Evolutionary conservation across 2,329 filamentous ascomycete species (phyloP).

Genomic region (Sporothrix humicola): DNA sequence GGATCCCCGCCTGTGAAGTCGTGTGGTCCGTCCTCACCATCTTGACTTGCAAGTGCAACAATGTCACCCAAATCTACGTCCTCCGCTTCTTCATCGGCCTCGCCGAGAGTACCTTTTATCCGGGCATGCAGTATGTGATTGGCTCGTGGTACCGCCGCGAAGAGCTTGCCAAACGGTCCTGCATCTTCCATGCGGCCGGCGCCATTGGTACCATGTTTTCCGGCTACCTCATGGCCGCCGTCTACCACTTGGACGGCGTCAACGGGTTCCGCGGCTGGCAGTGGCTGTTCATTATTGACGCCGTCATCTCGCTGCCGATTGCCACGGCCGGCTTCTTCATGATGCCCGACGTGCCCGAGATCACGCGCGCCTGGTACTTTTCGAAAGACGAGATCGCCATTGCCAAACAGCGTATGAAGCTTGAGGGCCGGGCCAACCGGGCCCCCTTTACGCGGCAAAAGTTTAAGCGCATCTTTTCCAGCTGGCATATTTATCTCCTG

Average conservation of each 20-base stretch:
- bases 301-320: slow-evolving; percentile 61
- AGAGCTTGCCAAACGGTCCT: slow-evolving; percentile 58
- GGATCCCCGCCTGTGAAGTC: slow-evolving; percentile 51
- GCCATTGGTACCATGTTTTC: slow-evolving; percentile 62
- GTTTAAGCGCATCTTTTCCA: slow-evolving; percentile 64
- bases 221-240: slow-evolving; percentile 62
- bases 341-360: slow-evolving; percentile 50
- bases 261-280: slow-evolving; percentile 58
- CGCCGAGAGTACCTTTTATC: slow-evolving; percentile 50
- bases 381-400: slow-evolving; percentile 47
- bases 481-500: slow-evolving; percentile 69
- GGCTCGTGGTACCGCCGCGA: slow-evolving; percentile 53
- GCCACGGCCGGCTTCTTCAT: slow-evolving; percentile 58
- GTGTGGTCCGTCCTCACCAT: slow-evolving; percentile 47
- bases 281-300: slow-evolving; percentile 65
- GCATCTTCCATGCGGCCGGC: slow-evolving; percentile 56
- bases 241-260: slow-evolving; percentile 58
- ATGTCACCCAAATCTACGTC: slow-evolving; percentile 48
- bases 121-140: slow-evolving; percentile 52
- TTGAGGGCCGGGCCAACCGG: slow-evolving; percentile 53
- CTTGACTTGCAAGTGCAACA: slow-evolving; percentile 44
- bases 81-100: slow-evolving; percentile 53
- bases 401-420: slow-evolving; percentile 49
- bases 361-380: slow-evolving; percentile 49
- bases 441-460: slow-evolving; percentile 53